Evolutionary conservation across 1,284 basidiomycete genomes (phyloP).

Genomic region (Earliella scabrosa): DNA sequence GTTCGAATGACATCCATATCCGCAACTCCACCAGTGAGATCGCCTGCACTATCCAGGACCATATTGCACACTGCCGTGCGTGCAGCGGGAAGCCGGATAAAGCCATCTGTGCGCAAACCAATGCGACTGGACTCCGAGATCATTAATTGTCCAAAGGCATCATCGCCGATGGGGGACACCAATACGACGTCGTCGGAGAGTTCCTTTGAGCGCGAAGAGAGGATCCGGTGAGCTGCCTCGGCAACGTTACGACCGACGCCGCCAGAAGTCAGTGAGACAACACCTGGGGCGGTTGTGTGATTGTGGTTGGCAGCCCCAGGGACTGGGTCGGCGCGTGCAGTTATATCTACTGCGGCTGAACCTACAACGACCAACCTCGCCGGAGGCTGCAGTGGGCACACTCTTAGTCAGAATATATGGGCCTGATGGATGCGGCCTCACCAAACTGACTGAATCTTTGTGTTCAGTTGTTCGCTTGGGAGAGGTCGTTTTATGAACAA

Average conservation of each 20-base stretch:
- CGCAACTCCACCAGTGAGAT: constrained; percentile 84
- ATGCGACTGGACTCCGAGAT: constrained; percentile 55
- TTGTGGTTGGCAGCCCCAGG: constrained; percentile 28
- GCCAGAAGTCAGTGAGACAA: constrained; percentile 76
- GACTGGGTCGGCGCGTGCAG: constrained; percentile 53
- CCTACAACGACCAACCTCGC: constrained; percentile 73
- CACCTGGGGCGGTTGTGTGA: constrained; percentile 84
- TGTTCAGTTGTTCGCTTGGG: not conserved
- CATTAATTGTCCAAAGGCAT: constrained; percentile 73
- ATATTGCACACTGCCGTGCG: constrained; percentile 86
- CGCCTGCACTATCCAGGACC: constrained; percentile 74
- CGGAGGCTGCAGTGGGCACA: constrained; percentile 21
- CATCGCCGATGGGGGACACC: constrained; percentile 68
- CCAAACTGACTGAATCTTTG: not conserved
- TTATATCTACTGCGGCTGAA: constrained; percentile 87
- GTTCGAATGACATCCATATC: constrained; percentile 83
- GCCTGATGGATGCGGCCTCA: not conserved
- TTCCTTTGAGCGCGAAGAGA: constrained; percentile 42
- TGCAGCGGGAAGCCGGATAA: constrained; percentile 48
- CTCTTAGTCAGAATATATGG: not conserved
- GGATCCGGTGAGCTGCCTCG: constrained; percentile 78
- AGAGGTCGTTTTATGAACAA: not conserved
- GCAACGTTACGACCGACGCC: constrained; percentile 96
- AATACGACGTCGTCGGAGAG: constrained; percentile 47
- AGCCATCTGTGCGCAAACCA: constrained; percentile 86